A percentile compares a stretch with the other conserved stretches of the same genome.
Evolutionary conservation across 1,284 basidiomycete species (phyloP).

Genomic region (Naganishia liquefaciens): DNA sequence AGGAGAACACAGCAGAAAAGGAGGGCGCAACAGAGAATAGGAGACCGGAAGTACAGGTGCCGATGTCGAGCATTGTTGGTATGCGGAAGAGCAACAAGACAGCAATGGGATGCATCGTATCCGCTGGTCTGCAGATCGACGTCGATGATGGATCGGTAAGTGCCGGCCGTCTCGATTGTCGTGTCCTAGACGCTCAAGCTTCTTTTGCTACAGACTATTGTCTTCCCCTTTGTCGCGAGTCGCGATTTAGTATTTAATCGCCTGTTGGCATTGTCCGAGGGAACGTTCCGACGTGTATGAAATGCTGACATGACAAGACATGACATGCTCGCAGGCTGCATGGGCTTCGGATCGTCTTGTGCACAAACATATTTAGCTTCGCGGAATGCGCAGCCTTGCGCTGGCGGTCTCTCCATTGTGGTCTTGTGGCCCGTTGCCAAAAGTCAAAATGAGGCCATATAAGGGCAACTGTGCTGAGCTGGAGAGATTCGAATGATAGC

Average conservation of each 20-base stretch:
- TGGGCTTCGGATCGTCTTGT: too few species aligned
- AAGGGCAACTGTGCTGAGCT: too few species aligned
- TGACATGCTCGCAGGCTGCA: too few species aligned
- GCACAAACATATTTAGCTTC: too few species aligned
- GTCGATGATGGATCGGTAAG: slow-evolving; percentile 25
- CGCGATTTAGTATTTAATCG: slow-evolving; percentile 52
- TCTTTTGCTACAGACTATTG: neutral
- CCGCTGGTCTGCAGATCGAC: slow-evolving; percentile 21
- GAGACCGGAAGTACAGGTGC: slow-evolving; percentile 22
- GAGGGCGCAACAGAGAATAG: neutral
- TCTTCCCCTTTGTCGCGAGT: slow-evolving; percentile 15
- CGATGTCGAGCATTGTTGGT: slow-evolving; percentile 16
- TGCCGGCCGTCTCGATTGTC: neutral
- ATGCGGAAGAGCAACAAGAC: slow-evolving; percentile 29
- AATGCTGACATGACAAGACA: too few species aligned
- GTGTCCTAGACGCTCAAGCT: neutral
- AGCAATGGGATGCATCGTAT: slow-evolving; percentile 19
- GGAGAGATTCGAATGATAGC: too few species aligned
- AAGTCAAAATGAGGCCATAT: too few species aligned
- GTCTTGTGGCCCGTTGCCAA: too few species aligned
- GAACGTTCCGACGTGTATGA: slow-evolving; percentile 23
- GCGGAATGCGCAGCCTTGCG: too few species aligned
- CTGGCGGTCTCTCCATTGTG: too few species aligned
- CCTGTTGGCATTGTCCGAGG: slow-evolving; percentile 40
- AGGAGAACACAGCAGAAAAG: neutral